Base-by-base conservation (phyloP, 1,284 basidiomycete species). In the Cryptococcus sp. region DNA sequence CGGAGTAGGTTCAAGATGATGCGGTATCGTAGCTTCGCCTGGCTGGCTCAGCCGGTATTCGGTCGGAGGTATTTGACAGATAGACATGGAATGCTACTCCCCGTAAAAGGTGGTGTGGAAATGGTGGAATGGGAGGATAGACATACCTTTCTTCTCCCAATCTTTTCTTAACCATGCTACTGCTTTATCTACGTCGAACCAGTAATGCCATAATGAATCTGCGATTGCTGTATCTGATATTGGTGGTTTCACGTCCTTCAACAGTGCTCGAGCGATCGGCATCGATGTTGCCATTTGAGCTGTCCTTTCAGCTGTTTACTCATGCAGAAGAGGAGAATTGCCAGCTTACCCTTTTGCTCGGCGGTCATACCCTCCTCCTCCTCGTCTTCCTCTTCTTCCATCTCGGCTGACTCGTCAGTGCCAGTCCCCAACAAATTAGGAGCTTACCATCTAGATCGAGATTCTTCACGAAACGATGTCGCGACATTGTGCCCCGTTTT, bases 401-500 rank as follows among this genome's bases (percentile, higher is more conserved):
- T 73, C 63, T 78, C 77, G 48, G 76, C 77, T 76, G 60, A 45
- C 18, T 21, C 14, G 23, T 55, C 41, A 52, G 24, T 32, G 11
- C 22, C 14, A n/a, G 3, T 7, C 21, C 11, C 32, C 31, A 18
- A 32, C 7, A 52, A 34, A 36, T 5, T 9, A 22, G 18, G 19
- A 63, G 60, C 73, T 69, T 59, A 88, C 93, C 91, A 60, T 87
- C 80, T 31, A 97, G 78, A 69, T 98, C 85, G 44, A 98, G 78
- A 73, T 96, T 93, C 59, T 90, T 82, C 59, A 98, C 82, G 72
- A 86, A 83, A 69, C 94, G 85, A 76, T 98, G 94, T 71, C 91
- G 79, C 10, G 91, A 92, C 88, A 76, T 76, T 16, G 19, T 62
- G 37, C n/a, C n/a, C n/a, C n/a, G n/a, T n/a, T n/a, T n/a, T n/a